phyloP scores from a whole-genome alignment of 305 asterid genomes.

The Salvia sclarea region DNA sequence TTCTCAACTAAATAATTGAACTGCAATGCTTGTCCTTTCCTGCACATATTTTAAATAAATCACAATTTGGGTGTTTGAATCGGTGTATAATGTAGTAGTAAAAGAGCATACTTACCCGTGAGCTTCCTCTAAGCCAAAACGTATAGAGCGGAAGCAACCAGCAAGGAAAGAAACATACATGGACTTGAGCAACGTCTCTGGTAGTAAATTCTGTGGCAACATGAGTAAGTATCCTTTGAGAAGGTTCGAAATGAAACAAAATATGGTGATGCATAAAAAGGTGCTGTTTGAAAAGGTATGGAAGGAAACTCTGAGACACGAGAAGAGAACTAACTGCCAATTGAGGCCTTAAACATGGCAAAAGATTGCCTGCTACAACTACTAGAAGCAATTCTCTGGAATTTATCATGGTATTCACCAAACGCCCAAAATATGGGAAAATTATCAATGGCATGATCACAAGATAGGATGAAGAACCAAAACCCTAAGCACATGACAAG shows the following conservation, averaged over 20 bases:
- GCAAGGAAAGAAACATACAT: constrained; percentile 96
- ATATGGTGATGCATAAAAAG: neutral
- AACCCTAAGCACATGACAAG: neutral
- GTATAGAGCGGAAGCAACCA: constrained; percentile 92
- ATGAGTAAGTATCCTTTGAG: constrained; percentile 3
- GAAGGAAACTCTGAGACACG: neutral
- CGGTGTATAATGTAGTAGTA: neutral
- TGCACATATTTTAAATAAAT: constrained; percentile 18
- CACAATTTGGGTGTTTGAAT: neutral
- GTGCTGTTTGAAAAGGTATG: neutral
- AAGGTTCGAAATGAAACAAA: neutral
- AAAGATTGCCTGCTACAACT: neutral
- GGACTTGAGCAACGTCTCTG: constrained; percentile 65
- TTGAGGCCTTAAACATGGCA: neutral
- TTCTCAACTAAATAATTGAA: constrained; percentile 80
- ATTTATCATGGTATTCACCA: neutral
- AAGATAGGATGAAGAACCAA: neutral
- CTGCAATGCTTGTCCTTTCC: constrained; percentile 94
- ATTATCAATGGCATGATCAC: neutral
- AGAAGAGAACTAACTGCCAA: neutral
- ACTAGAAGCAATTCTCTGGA: neutral
- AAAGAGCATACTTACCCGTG: constrained; percentile 68
- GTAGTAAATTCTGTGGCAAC: constrained; percentile 53
- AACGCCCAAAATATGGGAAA: neutral
- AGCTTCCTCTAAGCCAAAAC: constrained; percentile 95